Evolutionary conservation across 306 rosid species (phyloP).

Genomic region (Sicyos edulis): DNA sequence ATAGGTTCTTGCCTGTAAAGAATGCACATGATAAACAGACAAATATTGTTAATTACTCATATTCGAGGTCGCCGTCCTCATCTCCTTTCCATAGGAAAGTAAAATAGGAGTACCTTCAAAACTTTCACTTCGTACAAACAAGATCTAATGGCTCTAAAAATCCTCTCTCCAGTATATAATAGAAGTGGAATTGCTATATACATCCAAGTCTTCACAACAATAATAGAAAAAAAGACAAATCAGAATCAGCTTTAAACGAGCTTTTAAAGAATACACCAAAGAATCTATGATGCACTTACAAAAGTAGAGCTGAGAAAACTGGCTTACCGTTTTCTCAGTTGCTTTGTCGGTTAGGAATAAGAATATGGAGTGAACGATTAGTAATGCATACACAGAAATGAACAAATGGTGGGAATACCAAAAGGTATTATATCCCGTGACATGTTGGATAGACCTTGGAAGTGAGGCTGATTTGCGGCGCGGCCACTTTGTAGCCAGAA

Average conservation of each 20-base stretch:
- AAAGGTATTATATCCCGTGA: conserved; percentile 78
- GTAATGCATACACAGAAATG: conserved; percentile 72
- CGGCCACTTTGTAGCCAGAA: conserved; percentile 79
- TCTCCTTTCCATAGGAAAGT: neutral
- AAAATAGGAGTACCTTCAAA: conserved; percentile 45
- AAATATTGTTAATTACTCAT: neutral
- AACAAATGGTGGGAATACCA: conserved; percentile 94
- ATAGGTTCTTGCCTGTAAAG: conserved; percentile 51
- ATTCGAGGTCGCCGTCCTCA: neutral
- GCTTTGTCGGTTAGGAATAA: conserved; percentile 62
- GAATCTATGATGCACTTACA: conserved; percentile 4
- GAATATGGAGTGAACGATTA: conserved; percentile 75
- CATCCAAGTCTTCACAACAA: conserved; percentile 69
- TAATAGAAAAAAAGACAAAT: neutral
- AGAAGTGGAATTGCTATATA: conserved; percentile 71
- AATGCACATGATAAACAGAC: neutral
- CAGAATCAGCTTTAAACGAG: neutral
- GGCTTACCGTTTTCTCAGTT: conserved; percentile 63
- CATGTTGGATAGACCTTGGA: conserved; percentile 49
- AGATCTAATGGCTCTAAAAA: conserved; percentile 71
- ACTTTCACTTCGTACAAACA: conserved; percentile 59
- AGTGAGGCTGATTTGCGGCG: conserved; percentile 50
- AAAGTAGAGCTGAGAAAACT: neutral
- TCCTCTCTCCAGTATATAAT: conserved; percentile 62
- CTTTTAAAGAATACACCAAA: neutral